These are phyloP conservation scores for Cicer bijugum DNA, from an alignment of 306 rosid genomes.

Conservation along the genomic window DNA sequence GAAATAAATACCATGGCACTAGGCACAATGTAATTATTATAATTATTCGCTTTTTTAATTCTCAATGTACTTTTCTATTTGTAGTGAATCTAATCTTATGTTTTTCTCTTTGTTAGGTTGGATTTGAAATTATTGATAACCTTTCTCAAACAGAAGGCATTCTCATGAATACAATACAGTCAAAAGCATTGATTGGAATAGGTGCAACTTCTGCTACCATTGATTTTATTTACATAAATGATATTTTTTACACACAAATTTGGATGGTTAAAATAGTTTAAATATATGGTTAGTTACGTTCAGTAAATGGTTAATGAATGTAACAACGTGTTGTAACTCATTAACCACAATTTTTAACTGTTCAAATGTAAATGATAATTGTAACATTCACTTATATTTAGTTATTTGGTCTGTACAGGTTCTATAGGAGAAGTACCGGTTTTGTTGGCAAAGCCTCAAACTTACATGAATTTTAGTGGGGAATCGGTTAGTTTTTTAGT, in stretches of 20 bases:
- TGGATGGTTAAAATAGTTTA: no score
- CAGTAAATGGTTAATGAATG: no score
- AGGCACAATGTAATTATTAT: slow-evolving; percentile 77
- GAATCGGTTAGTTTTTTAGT: slow-evolving; percentile 71
- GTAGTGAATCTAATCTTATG: slow-evolving; percentile 14
- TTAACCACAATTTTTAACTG: no score
- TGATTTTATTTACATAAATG: neutral
- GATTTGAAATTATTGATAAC: slow-evolving; percentile 83
- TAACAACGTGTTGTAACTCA: no score
- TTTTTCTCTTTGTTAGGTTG: slow-evolving; percentile 63
- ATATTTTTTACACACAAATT: no score
- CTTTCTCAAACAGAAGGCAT: slow-evolving; percentile 70
- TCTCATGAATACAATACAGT: slow-evolving; percentile 83
- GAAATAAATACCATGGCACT: slow-evolving; percentile 84
- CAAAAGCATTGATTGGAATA: slow-evolving; percentile 89
- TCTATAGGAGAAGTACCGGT: slow-evolving; percentile 89
- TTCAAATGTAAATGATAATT: neutral
- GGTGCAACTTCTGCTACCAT: slow-evolving; percentile 53
- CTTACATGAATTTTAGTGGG: slow-evolving; percentile 89
- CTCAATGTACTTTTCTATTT: neutral
- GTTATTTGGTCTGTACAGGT: slow-evolving; percentile 64
- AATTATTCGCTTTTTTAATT: neutral
- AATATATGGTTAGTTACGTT: no score
- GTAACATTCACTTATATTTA: slow-evolving; percentile 38
- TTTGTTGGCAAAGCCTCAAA: slow-evolving; percentile 91